Conservation (phyloP, 257 asterid species). For the Capsicum chinense region DNA sequence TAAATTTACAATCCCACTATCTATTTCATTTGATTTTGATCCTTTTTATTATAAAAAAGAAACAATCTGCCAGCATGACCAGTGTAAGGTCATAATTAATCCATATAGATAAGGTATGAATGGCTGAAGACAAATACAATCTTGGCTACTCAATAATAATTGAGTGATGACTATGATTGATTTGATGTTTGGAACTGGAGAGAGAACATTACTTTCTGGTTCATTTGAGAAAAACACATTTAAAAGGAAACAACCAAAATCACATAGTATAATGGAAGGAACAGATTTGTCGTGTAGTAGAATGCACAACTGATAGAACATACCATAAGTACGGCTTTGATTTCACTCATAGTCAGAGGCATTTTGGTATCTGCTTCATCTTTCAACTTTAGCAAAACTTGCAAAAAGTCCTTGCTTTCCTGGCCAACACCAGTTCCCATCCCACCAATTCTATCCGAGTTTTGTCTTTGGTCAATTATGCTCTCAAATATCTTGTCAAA, state of each 20-base stretch:
- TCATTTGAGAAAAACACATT: not conserved
- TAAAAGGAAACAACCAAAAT: constrained; percentile 3
- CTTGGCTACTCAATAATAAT: not conserved
- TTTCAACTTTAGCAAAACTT: constrained; percentile 55
- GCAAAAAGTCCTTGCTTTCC: constrained; percentile 61
- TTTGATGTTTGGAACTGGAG: not conserved
- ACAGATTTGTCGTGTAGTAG: not conserved
- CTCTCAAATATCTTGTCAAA: constrained; percentile 63
- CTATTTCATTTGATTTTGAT: not conserved
- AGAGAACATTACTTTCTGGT: not conserved
- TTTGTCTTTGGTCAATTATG: constrained; percentile 53
- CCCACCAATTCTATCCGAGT: constrained; percentile 16
- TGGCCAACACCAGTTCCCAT: constrained; percentile 6
- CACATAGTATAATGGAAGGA: not conserved
- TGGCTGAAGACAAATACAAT: not conserved
- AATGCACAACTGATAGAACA: not conserved
- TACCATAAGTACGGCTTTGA: constrained; percentile 86
- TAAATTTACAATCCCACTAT: too few relatives aligned
- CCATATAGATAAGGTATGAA: not conserved
- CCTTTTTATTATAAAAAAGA: not conserved
- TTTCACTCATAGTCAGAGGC: constrained; percentile 58
- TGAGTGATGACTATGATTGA: not conserved
- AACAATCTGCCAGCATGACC: not conserved
- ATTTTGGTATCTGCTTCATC: constrained; percentile 58
- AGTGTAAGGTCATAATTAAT: not conserved